These are phyloP conservation scores for Hypoxylon cercidicola DNA, from an alignment of 495 filamentous ascomycete genomes.

Conservation along the genomic window DNA sequence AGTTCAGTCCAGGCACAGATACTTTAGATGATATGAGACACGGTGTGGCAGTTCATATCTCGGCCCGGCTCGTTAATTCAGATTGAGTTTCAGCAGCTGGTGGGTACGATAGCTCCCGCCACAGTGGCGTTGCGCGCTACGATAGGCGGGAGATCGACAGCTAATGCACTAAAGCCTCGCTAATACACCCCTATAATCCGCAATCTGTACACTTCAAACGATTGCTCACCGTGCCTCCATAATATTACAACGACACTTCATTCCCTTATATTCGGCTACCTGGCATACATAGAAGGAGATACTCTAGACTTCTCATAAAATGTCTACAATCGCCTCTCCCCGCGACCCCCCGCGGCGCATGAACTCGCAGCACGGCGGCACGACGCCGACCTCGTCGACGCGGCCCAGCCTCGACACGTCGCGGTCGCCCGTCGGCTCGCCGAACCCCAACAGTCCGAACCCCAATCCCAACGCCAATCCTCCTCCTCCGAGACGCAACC, in stretches of 20 bases:
- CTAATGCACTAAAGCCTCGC: slow-evolving; percentile 32
- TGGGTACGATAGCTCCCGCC: slow-evolving; percentile 38
- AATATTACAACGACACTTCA: background rate
- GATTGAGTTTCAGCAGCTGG: no score
- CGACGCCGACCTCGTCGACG: slow-evolving; percentile 74
- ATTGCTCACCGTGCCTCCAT: background rate
- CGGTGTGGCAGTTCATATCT: no score
- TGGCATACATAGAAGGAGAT: background rate
- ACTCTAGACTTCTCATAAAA: slow-evolving; percentile 46
- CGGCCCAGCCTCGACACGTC: slow-evolving; percentile 76
- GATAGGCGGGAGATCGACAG: slow-evolving; percentile 35
- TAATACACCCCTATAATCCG: slow-evolving; percentile 16
- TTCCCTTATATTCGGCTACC: slow-evolving; percentile 1
- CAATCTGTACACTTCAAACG: slow-evolving; percentile 29
- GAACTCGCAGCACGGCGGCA: slow-evolving; percentile 51
- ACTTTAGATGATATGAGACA: no score
- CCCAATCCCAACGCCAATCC: slow-evolving; percentile 63
- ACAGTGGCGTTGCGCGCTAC: slow-evolving; percentile 42
- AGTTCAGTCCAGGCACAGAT: background rate
- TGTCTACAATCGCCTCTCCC: slow-evolving; percentile 83
- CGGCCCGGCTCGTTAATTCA: no score
- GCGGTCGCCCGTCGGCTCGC: slow-evolving; percentile 62
- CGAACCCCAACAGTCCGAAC: slow-evolving; percentile 62
- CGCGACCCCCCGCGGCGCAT: slow-evolving; percentile 63
- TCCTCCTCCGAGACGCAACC: slow-evolving; percentile 55